These are phyloP conservation scores for Orbilia oligospora DNA, from an alignment of 2,329 filamentous ascomycete genomes.

Conservation along the genomic window DNA sequence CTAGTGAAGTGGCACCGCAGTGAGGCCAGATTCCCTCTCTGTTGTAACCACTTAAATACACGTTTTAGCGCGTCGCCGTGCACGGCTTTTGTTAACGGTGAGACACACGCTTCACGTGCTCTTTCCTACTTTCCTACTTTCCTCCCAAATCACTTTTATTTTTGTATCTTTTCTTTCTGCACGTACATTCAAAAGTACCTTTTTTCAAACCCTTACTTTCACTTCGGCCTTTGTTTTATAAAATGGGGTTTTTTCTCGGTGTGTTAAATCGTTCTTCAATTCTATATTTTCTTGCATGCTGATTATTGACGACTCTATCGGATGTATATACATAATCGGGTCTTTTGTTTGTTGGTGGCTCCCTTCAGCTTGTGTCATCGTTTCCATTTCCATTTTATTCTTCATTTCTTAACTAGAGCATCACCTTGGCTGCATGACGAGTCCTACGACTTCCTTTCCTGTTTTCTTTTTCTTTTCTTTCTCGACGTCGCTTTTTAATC, in stretches of 20 bases:
- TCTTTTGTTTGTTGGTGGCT: conserved; percentile 4
- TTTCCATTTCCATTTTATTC: background rate
- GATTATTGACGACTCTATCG: conserved; percentile 30
- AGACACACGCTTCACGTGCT: background rate
- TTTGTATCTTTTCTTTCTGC: conserved; percentile 6
- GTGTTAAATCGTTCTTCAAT: conserved; percentile 21
- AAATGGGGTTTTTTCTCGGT: conserved; percentile 40
- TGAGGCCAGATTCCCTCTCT: background rate
- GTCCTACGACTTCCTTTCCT: conserved; percentile 1
- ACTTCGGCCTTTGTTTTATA: conserved; percentile 37
- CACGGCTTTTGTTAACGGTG: background rate
- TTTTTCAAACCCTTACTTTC: conserved; percentile 34
- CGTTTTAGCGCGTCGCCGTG: background rate
- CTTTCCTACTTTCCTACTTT: conserved; percentile 27
- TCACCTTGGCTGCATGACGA: background rate
- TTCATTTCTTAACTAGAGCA: conserved; percentile 1
- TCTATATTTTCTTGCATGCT: conserved; percentile 12
- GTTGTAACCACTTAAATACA: background rate
- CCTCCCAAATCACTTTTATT: background rate
- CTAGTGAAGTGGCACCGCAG: background rate
- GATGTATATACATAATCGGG: conserved; percentile 36
- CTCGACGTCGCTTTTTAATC: background rate
- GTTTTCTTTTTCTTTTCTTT: background rate
- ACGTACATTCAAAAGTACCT: conserved; percentile 54
- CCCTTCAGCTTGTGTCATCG: background rate